Percentiles rank a stretch among this genome's conserved stretches.
Evolutionary conservation across 1,284 basidiomycete species (phyloP).

Genomic region (Thelephora terrestris): DNA sequence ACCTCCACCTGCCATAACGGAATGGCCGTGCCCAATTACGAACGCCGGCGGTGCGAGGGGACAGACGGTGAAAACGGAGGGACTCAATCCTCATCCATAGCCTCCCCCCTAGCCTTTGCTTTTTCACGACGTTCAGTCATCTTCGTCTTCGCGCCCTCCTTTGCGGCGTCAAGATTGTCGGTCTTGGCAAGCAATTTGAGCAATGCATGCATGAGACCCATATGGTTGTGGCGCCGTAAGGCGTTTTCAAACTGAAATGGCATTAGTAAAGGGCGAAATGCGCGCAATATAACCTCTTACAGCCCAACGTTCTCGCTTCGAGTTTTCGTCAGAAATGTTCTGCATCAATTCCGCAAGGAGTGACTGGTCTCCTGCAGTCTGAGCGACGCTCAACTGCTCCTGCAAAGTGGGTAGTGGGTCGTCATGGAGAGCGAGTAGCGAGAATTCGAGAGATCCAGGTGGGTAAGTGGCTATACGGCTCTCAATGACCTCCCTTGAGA

Average conservation of each 20-base stretch:
- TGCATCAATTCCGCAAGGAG: slow-evolving; percentile 45
- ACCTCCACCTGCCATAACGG: too few relatives aligned
- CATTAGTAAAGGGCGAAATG: not conserved
- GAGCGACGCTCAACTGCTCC: slow-evolving; percentile 43
- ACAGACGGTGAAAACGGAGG: not conserved
- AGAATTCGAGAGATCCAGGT: slow-evolving; percentile 78
- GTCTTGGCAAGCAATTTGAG: slow-evolving; percentile 59
- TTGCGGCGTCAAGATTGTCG: slow-evolving; percentile 41
- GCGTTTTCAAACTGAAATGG: slow-evolving; percentile 66
- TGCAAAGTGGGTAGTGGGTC: slow-evolving; percentile 66
- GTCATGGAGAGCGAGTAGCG: slow-evolving; percentile 75
- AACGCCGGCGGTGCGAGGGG: too few relatives aligned
- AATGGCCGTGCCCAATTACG: too few relatives aligned
- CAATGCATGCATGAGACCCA: slow-evolving; percentile 68
- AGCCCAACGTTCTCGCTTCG: slow-evolving; percentile 72
- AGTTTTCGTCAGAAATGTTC: slow-evolving; percentile 64
- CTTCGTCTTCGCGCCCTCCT: slow-evolving; percentile 34
- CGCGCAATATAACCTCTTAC: slow-evolving; percentile 38
- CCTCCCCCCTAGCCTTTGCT: slow-evolving; percentile 36
- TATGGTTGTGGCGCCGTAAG: slow-evolving; percentile 72
- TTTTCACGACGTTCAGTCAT: slow-evolving; percentile 46
- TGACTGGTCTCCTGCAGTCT: slow-evolving; percentile 29
- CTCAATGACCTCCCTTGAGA: slow-evolving; percentile 68
- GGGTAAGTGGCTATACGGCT: slow-evolving; percentile 83
- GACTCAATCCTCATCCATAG: slow-evolving; percentile 42